Conservation (phyloP, 176 grass and related monocot species). For the Typha latifolia region DNA sequence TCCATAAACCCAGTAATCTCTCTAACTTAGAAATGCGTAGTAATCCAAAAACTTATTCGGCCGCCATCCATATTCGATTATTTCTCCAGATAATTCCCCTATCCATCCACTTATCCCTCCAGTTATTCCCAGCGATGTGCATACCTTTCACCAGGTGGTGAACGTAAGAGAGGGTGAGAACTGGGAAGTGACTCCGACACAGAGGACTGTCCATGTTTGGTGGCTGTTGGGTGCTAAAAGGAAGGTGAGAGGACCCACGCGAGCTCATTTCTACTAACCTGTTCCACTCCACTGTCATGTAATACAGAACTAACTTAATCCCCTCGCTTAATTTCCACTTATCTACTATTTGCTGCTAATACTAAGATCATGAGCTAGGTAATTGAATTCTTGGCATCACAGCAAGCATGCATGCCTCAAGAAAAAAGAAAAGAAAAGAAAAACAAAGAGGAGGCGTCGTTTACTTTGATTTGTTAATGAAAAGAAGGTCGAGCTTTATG, state of each 20-base stretch:
- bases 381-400: conserved; percentile 8
- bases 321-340: neutral
- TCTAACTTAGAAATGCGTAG: no score
- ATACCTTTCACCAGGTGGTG: no score
- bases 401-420: neutral
- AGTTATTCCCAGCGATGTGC: no score
- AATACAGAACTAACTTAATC: no score
- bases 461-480: conserved; percentile 9
- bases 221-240: neutral
- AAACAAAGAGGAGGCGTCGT: neutral
- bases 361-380: neutral
- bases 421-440: neutral
- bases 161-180: no score
- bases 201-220: neutral
- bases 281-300: no score
- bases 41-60: no score
- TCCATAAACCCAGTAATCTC: no score
- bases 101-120: no score
- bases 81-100: no score
- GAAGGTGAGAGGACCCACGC: neutral
- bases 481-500: conserved; percentile 7
- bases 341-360: neutral
- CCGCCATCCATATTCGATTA: no score
- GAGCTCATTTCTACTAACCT: neutral
- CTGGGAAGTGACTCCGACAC: neutral